These are phyloP conservation scores for Trichoderma polysporum DNA, from an alignment of 2,329 filamentous ascomycete genomes.

Conservation along the genomic window DNA sequence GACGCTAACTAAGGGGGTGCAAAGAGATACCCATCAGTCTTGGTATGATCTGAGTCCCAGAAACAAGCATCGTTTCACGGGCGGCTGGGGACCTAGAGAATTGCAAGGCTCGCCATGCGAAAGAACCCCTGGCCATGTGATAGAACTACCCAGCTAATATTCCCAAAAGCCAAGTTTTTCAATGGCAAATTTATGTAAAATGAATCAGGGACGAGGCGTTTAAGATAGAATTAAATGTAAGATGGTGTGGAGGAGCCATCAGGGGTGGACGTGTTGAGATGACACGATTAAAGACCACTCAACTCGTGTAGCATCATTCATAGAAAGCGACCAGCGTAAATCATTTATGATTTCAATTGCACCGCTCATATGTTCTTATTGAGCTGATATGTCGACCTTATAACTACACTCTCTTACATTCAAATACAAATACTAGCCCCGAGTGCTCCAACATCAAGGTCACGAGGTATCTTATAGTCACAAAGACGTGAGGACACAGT, in stretches of 20 bases:
- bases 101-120: neutral
- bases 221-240: neutral
- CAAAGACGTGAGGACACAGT: no score
- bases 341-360: no score
- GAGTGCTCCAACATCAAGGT: no score
- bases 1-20: neutral
- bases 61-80: neutral
- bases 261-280: neutral
- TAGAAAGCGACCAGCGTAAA: no score
- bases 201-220: neutral
- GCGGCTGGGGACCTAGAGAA: constrained; percentile 15
- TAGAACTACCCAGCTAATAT: neutral
- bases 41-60: neutral
- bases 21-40: neutral
- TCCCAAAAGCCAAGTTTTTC: neutral
- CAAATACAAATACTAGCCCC: no score
- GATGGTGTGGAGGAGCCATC: neutral
- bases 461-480: no score
- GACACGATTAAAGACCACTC: no score
- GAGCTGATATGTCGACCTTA: no score
- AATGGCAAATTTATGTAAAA: neutral
- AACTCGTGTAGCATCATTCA: no score
- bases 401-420: no score
- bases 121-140: neutral
- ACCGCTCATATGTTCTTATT: no score